Evolutionary conservation across 768 basidiomycete species (phyloP), one percentile per base, ranked within the genome.

Genomic region (Erythrobasidium yunnanense): DNA sequence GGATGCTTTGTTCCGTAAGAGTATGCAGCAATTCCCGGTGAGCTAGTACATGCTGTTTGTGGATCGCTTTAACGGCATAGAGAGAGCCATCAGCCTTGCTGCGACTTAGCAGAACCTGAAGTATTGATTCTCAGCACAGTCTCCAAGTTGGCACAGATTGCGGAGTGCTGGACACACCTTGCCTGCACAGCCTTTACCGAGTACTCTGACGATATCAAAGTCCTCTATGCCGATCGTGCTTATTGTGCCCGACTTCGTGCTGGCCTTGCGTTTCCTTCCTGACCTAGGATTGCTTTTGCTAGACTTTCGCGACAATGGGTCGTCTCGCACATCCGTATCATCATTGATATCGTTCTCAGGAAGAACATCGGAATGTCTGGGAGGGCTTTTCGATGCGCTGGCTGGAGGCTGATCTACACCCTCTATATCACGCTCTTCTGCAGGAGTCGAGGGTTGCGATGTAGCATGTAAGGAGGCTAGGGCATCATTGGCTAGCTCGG

Each of bases 11-110:
- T 77, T 99, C 95, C 2, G 92, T 93, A 68, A 95, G 80, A 1
- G 93, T 97, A 77, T 97, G 95, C 73, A 88, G 86, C 63, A 99
- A 79, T 77, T 99, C 95, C 76, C 93, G 90, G 73, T 97, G 90
- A 1, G 92, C 90, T 55, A 97, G 80, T 23, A 99, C 95, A 69
- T 75, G 71, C 34, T 68, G 83, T 79, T 97, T 99, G 69, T 90
- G 92, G 77, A 99, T 95, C 4, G 92, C 92, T 78, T 99, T 99
- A 78, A 97, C 62, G 20, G 93, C 93, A 74, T 87, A 92, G 53
- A 95, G 77, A 60, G 85, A 83, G 50, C 81, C 70, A 27, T 84
- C 83, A 11, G 11, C 38, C 38, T 42, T 42, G 38, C n/a, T 42
- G 38, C 38, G 38, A 11, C 11, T 42, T n/a, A 42, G n/a, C 11